These are phyloP conservation scores for Prillingera fragicola DNA, from an alignment of 1,284 basidiomycete genomes.

Conservation along the genomic window DNA sequence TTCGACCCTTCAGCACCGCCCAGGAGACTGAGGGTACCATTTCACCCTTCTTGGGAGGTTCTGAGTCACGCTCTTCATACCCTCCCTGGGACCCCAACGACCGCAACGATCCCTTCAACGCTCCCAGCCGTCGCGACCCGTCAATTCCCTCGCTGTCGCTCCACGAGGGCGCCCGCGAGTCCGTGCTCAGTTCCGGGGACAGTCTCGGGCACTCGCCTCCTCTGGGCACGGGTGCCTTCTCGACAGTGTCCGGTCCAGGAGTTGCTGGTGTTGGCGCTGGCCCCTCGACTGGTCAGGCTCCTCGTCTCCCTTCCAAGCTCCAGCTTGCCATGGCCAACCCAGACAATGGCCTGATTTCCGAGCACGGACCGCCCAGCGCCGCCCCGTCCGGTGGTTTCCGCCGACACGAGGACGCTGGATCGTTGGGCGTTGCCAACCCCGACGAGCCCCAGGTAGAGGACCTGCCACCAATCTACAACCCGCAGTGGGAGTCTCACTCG, in stretches of 20 bases:
- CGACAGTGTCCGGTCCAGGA: too few relatives aligned
- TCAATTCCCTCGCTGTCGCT: not conserved
- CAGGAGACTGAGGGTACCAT: conserved; percentile 20
- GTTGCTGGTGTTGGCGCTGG: not conserved
- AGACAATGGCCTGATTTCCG: not conserved
- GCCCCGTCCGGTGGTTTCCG: conserved; percentile 33
- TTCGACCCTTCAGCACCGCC: conserved; percentile 1
- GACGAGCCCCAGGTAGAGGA: conserved; percentile 28
- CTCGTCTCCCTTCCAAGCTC: conserved; percentile 2
- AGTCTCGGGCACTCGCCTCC: too few relatives aligned
- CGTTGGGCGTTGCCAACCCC: conserved; percentile 4
- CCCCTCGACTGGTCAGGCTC: not conserved
- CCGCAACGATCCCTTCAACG: not conserved
- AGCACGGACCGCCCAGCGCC: conserved; percentile 16
- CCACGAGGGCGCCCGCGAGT: not conserved
- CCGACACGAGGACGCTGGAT: conserved; percentile 39
- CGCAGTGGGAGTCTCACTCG: conserved; percentile 39
- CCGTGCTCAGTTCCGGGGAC: too few relatives aligned
- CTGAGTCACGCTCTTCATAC: too few relatives aligned
- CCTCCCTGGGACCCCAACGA: too few relatives aligned
- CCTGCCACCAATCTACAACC: conserved; percentile 38
- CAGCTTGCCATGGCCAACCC: conserved; percentile 5
- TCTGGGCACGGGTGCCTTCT: too few relatives aligned
- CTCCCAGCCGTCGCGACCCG: not conserved
- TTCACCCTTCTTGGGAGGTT: conserved; percentile 32